Base-by-base conservation (phyloP, 208 protist species). In the Porcisia deanei region DNA sequence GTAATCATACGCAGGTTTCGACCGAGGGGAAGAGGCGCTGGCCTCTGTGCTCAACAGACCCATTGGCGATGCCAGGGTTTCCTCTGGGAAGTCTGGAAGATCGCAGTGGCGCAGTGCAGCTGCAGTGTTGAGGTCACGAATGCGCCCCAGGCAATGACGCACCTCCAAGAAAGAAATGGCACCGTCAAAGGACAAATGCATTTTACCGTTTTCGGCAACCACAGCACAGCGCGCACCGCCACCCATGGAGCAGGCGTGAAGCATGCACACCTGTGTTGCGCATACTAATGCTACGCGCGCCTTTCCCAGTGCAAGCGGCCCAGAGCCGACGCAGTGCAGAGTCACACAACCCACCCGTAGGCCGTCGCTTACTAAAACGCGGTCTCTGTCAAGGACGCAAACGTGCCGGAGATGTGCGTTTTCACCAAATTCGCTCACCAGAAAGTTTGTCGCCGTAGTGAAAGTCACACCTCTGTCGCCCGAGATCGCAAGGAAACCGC, bases 401-500 rank as follows among this genome's bases (percentile, higher is more conserved):
- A 82, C 49, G 57, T 71, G 67, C 45, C 77, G 57, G 22, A 80
- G 43, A 34, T 60, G 25, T 18, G 73, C 41, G 9, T 81, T 71
- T n/a, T 60, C 45, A 7, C 34, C 45, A 1, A 75, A 39, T 18
- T 57, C 7, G 14, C 30, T 53, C 43, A 18, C 52, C 10, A 79
- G 37, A 64, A 59, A 77, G 39, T 68, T 43, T 0, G 64, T 71
- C n/a, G 74, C 63, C 1, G 67, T 78, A 12, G 72, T 85, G 73
- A 94, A 94, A 1, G 73, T 86, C 14, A 94, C 82, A 55, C 91
- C 91, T 37, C 86, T 81, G 68, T 96, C 85, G n/a, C 73, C 80
- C 2, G 89, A 94, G 61, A 94, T 80, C 12, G 84, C 82, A n/a
- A 96, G 77, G 67, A 91, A 88, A 34, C 77, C 83, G 45, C 73